Evolutionary conservation across 2,329 filamentous ascomycete species (phyloP).

Genomic region (Onygenales sp.): DNA sequence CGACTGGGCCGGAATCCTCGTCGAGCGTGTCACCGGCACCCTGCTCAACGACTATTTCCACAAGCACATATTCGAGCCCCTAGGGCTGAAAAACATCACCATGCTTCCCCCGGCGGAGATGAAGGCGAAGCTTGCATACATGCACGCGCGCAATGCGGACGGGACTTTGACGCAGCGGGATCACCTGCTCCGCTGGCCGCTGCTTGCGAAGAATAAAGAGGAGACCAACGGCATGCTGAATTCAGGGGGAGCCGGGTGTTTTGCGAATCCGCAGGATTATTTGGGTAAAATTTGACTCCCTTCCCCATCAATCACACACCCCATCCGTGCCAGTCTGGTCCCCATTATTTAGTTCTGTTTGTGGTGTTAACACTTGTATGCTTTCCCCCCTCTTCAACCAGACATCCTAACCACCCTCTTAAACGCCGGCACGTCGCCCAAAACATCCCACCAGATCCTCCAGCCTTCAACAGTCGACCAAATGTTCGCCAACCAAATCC

Average conservation of each 20-base stretch:
- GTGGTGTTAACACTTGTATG: not conserved
- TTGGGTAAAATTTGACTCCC: slow-evolving; percentile 35
- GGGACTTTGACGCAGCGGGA: slow-evolving; percentile 36
- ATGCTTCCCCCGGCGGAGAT: slow-evolving; percentile 50
- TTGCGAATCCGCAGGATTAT: slow-evolving; percentile 52
- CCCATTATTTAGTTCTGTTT: too few relatives aligned
- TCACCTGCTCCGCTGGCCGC: slow-evolving; percentile 41
- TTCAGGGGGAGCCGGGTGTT: slow-evolving; percentile 54
- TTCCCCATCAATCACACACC: too few relatives aligned
- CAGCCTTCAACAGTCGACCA: slow-evolving; percentile 48
- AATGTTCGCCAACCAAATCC: slow-evolving; percentile 58
- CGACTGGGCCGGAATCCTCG: slow-evolving; percentile 45
- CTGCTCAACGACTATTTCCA: slow-evolving; percentile 43
- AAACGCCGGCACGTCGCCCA: slow-evolving; percentile 54
- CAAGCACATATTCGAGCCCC: slow-evolving; percentile 38
- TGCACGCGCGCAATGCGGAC: slow-evolving; percentile 44
- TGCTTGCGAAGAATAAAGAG: slow-evolving; percentile 36
- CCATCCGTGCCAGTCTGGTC: too few relatives aligned
- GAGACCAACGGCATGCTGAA: slow-evolving; percentile 43
- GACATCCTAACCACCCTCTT: slow-evolving; percentile 53
- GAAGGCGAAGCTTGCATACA: slow-evolving; percentile 45
- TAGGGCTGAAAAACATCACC: slow-evolving; percentile 41
- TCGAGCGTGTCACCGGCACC: slow-evolving; percentile 38
- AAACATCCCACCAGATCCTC: slow-evolving; percentile 47
- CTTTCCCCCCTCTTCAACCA: slow-evolving; percentile 15